A percentile compares a stretch with the other conserved stretches of the same genome.
Conservation (phyloP, 768 basidiomycete species). For the Lactifluus rugatus region DNA sequence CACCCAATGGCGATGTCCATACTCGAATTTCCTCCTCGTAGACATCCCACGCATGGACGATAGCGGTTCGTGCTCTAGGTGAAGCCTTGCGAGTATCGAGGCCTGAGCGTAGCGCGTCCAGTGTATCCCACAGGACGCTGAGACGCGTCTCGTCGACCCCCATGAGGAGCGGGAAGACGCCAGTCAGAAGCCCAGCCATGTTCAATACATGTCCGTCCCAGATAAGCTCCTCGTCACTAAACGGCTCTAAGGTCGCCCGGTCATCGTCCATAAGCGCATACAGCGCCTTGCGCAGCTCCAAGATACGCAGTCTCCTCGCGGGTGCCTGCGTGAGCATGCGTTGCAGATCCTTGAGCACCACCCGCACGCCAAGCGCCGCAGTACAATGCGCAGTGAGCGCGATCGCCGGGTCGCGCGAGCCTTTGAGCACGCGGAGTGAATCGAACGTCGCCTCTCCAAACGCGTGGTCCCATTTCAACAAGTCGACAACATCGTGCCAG, state of each 20-base stretch:
- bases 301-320: background rate
- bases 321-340: background rate
- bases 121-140: background rate
- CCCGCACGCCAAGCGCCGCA: background rate
- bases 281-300: background rate
- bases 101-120: background rate
- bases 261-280: background rate
- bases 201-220: slow-evolving; percentile 1
- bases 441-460: slow-evolving; percentile 1
- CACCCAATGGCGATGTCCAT: background rate
- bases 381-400: slow-evolving; percentile 1
- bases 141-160: slow-evolving; percentile 1
- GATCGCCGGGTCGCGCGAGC: background rate
- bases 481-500: background rate
- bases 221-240: background rate
- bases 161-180: background rate
- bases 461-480: slow-evolving; percentile 2
- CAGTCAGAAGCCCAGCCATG: background rate
- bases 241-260: background rate
- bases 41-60: background rate
- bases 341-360: slow-evolving; percentile 2
- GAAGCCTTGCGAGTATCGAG: background rate
- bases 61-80: background rate
- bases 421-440: slow-evolving; percentile 2
- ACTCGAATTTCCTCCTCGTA: background rate